phyloP scores from a whole-genome alignment of 2,329 filamentous ascomycete genomes.

The Thelonectria discophora region DNA sequence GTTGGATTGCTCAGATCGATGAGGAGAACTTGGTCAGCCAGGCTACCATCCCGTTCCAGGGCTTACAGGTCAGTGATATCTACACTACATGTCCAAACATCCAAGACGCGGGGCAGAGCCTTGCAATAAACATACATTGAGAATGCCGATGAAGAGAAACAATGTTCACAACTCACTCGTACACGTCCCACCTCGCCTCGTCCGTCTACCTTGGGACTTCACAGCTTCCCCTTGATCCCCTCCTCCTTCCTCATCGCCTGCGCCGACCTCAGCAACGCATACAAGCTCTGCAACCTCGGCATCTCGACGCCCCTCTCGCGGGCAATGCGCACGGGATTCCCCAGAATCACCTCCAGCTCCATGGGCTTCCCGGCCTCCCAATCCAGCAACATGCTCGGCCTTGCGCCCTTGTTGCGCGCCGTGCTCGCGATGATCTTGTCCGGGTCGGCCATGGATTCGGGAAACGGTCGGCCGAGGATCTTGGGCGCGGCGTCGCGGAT shows the following conservation, averaged over 20 bases:
- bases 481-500: slow-evolving; percentile 70
- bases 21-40: no score
- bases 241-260: slow-evolving; percentile 61
- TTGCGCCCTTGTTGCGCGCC: slow-evolving; percentile 69
- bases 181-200: no score
- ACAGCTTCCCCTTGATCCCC: slow-evolving; percentile 54
- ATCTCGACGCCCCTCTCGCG: slow-evolving; percentile 69
- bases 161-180: no score
- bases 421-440: slow-evolving; percentile 71
- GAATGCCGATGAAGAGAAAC: no score
- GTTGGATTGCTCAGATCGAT: no score
- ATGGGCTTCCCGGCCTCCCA: slow-evolving; percentile 72
- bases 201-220: slow-evolving; percentile 10
- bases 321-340: slow-evolving; percentile 74
- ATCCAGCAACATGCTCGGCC: slow-evolving; percentile 74
- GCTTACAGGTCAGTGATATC: no score
- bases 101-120: no score
- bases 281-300: slow-evolving; percentile 72
- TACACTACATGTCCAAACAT: no score
- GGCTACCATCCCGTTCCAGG: no score
- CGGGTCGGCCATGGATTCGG: slow-evolving; percentile 64
- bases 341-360: slow-evolving; percentile 77
- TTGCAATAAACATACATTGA: no score
- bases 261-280: slow-evolving; percentile 71
- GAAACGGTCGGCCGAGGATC: slow-evolving; percentile 69